A percentile compares a stretch with the other conserved stretches of the same genome.
Evolutionary conservation across 257 asterid species (phyloP).

Genomic region (Solanum sejunctum): DNA sequence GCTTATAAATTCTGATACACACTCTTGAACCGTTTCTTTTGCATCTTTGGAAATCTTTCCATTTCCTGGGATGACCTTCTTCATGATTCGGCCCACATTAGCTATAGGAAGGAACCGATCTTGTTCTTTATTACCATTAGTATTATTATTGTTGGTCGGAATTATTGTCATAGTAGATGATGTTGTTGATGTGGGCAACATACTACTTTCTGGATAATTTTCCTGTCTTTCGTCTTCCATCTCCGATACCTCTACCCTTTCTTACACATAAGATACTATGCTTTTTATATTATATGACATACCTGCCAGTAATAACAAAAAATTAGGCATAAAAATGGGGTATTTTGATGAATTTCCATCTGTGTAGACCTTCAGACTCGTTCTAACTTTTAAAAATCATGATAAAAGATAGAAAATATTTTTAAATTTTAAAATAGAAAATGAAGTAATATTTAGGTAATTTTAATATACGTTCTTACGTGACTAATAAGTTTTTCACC

Average conservation of each 20-base stretch:
- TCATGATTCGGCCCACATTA: slow-evolving; percentile 79
- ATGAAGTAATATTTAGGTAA: too few relatives aligned
- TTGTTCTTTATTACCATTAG: slow-evolving; percentile 34
- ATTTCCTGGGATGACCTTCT: slow-evolving; percentile 57
- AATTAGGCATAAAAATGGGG: slow-evolving; percentile 39
- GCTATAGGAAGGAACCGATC: slow-evolving; percentile 80
- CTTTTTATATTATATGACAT: neutral
- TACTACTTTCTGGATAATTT: neutral
- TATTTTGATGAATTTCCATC: neutral
- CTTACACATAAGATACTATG: neutral
- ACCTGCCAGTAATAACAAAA: slow-evolving; percentile 25
- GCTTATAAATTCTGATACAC: slow-evolving; percentile 82
- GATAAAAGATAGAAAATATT: neutral
- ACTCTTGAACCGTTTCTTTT: slow-evolving; percentile 74
- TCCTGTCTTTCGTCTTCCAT: slow-evolving; percentile 30
- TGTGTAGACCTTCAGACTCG: slow-evolving; percentile 28
- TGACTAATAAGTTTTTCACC: too few relatives aligned
- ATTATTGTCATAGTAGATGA: neutral
- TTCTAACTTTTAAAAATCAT: slow-evolving; percentile 10
- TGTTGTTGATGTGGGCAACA: neutral
- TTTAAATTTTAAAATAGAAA: too few relatives aligned
- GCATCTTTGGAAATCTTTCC: slow-evolving; percentile 85
- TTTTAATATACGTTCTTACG: neutral
- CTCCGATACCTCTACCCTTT: neutral
- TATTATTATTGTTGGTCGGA: neutral